Conservation (phyloP, 106 monocot genomes). For the Acorus gramineus region DNA sequence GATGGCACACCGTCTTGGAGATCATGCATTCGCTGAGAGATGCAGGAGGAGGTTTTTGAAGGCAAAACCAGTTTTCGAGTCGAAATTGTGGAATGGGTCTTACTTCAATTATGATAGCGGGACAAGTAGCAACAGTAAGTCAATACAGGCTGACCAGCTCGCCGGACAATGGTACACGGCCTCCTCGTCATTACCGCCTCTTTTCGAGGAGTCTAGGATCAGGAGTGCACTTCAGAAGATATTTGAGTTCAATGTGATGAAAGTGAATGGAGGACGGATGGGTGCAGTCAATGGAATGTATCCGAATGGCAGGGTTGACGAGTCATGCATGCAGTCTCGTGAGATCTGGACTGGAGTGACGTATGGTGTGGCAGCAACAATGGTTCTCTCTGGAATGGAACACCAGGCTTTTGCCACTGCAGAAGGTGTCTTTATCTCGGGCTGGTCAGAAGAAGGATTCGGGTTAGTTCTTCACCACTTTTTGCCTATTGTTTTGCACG, state of each 20-base stretch:
- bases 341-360: slow-evolving; percentile 99
- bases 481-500: background rate
- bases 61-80: slow-evolving; percentile 61
- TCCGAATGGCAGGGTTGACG: slow-evolving; percentile 88
- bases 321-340: slow-evolving; percentile 88
- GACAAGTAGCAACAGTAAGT: slow-evolving; percentile 63
- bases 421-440: slow-evolving; percentile 77
- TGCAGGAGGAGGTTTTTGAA: slow-evolving; percentile 59
- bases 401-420: slow-evolving; percentile 85
- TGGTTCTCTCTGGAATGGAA: slow-evolving; percentile 89
- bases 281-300: slow-evolving; percentile 98
- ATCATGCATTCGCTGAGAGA: slow-evolving; percentile 59
- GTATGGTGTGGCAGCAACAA: slow-evolving; percentile 73
- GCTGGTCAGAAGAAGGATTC: slow-evolving; percentile 97
- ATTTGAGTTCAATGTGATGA: slow-evolving; percentile 95
- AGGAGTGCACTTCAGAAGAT: slow-evolving; percentile 77
- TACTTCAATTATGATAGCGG: slow-evolving; percentile 97
- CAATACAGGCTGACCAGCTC: slow-evolving; percentile 94
- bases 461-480: slow-evolving; percentile 39
- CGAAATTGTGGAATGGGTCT: slow-evolving; percentile 89
- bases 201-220: slow-evolving; percentile 74
- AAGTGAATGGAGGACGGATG: slow-evolving; percentile 77
- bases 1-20: slow-evolving; percentile 46
- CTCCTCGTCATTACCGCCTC: slow-evolving; percentile 71
- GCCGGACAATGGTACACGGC: slow-evolving; percentile 95